These are phyloP conservation scores for Podosphaera fusca DNA, from an alignment of 2,329 filamentous ascomycete genomes.

Conservation along the genomic window DNA sequence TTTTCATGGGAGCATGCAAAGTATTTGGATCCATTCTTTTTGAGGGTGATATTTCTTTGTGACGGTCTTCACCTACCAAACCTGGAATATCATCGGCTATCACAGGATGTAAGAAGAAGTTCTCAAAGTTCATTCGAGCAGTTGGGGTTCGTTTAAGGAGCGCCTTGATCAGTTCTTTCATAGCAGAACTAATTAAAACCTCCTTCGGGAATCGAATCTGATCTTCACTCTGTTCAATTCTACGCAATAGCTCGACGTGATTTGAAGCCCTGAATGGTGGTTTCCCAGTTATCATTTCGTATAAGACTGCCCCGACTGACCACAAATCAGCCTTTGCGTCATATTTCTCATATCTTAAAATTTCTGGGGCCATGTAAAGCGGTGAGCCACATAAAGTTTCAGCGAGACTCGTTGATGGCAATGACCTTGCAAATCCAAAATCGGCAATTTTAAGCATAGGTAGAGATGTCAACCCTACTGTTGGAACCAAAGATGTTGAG, in stretches of 20 bases:
- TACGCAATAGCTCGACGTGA: conserved; percentile 78
- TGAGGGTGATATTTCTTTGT: conserved; percentile 10
- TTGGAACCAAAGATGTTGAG: conserved; percentile 58
- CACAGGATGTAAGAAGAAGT: conserved; percentile 58
- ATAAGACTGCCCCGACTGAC: conserved; percentile 89
- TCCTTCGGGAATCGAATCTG: conserved; percentile 63
- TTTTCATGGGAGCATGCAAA: conserved; percentile 8
- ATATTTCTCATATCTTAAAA: conserved; percentile 89
- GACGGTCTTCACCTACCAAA: conserved; percentile 52
- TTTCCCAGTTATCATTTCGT: conserved; percentile 80
- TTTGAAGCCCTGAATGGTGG: conserved; percentile 84
- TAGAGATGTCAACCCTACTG: conserved; percentile 57
- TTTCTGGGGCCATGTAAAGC: conserved; percentile 96
- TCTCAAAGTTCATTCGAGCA: conserved; percentile 65
- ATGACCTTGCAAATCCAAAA: conserved; percentile 88
- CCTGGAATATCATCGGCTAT: conserved; percentile 58
- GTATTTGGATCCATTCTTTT: conserved; percentile 8
- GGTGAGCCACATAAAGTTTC: conserved; percentile 94
- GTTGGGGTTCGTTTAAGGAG: conserved; percentile 70
- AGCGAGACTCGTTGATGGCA: conserved; percentile 75
- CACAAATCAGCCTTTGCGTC: conserved; percentile 92
- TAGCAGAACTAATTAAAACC: conserved; percentile 43
- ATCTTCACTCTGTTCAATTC: conserved; percentile 77
- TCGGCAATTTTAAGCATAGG: conserved; percentile 96
- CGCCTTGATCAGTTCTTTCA: conserved; percentile 59